A percentile compares a stretch with the other conserved stretches of the same genome.
Conservation (phyloP, 140 eudicot species). For the Senecio squalidus region DNA sequence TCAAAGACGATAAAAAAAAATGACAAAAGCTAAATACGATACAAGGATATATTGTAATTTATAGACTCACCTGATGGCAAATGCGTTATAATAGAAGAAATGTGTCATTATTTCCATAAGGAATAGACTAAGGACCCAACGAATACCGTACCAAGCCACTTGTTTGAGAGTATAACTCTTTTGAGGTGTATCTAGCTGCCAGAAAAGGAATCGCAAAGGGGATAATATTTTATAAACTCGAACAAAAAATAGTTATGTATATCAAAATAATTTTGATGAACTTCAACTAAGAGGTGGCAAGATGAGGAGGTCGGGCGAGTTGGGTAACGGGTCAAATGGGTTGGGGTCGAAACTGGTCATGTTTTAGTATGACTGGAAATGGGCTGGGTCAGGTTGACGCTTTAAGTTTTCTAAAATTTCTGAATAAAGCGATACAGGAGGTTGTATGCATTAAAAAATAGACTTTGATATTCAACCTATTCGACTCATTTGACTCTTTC, state of each 20-base stretch:
- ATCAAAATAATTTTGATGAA: not conserved
- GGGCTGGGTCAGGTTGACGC: too few species aligned
- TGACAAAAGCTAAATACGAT: not conserved
- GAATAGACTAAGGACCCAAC: constrained; percentile 67
- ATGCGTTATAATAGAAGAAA: constrained; percentile 84
- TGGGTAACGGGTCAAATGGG: too few species aligned
- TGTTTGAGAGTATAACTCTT: constrained; percentile 50
- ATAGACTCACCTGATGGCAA: constrained; percentile 69
- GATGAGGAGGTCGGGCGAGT: too few species aligned
- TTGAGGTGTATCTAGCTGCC: constrained; percentile 83
- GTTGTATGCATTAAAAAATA: too few species aligned
- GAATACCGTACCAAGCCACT: constrained; percentile 82
- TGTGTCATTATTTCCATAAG: constrained; percentile 91
- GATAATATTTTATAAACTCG: not conserved
- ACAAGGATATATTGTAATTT: not conserved
- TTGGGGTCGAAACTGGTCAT: too few species aligned
- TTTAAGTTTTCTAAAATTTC: too few species aligned
- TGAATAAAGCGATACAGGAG: too few species aligned
- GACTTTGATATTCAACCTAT: too few species aligned
- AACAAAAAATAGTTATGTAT: not conserved
- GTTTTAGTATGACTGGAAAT: too few species aligned
- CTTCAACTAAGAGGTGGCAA: too few species aligned
- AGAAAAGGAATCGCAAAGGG: constrained; percentile 6
- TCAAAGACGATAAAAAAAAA: not conserved
- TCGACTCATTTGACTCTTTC: too few species aligned